phyloP scores from a whole-genome alignment of 2,329 filamentous ascomycete species.

The Acrocalymma vagum region DNA sequence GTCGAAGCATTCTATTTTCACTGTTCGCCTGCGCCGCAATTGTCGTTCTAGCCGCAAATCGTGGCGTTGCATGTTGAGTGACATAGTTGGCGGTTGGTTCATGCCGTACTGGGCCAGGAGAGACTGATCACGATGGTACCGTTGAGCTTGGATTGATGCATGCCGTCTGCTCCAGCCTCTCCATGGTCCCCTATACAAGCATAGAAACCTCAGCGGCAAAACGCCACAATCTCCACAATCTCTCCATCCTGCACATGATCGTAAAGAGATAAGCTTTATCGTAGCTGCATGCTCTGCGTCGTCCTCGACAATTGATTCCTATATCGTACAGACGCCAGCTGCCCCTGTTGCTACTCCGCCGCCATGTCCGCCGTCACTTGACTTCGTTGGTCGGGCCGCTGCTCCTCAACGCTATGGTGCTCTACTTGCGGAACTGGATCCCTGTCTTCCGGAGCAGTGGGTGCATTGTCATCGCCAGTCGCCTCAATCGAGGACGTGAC shows the following conservation, averaged over 20 bases:
- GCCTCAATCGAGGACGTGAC: constrained; percentile 41
- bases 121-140: constrained; percentile 29
- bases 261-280: constrained; percentile 36
- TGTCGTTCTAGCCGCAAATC: constrained; percentile 25
- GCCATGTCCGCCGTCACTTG: constrained; percentile 44
- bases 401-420: constrained; percentile 49
- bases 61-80: constrained; percentile 41
- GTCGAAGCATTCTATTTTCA: constrained; percentile 24
- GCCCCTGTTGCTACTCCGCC: constrained; percentile 38
- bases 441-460: constrained; percentile 45
- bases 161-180: constrained; percentile 25
- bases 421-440: constrained; percentile 45
- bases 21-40: constrained; percentile 23
- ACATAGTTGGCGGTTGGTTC: constrained; percentile 32
- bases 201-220: constrained; percentile 23
- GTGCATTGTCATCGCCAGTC: constrained; percentile 41
- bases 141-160: constrained; percentile 35
- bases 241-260: constrained; percentile 44
- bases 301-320: constrained; percentile 35
- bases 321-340: constrained; percentile 34
- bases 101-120: too few species aligned
- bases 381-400: constrained; percentile 47
- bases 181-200: constrained; percentile 26
- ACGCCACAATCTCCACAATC: constrained; percentile 41
- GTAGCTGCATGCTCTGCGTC: constrained; percentile 25